These are phyloP conservation scores for Globisporangium yorkense DNA, from an alignment of 352 stramenopile species.

Conservation along the genomic window DNA sequence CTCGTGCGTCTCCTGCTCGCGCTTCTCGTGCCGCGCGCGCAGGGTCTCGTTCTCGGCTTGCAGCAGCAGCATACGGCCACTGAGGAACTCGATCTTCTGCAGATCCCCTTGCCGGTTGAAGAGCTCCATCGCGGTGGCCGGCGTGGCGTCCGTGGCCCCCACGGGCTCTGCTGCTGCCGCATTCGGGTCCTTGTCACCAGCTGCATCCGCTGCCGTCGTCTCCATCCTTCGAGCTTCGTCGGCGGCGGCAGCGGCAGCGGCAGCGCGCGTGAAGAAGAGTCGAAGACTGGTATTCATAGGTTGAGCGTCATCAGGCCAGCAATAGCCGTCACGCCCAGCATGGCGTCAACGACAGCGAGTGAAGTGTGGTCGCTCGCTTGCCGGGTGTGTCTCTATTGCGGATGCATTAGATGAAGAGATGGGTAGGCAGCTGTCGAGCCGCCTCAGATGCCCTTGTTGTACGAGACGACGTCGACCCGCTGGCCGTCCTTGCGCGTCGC, in stretches of 20 bases:
- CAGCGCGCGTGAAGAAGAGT: no score
- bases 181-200: background rate
- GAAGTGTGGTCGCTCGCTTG: no score
- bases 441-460: conserved; percentile 74
- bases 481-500: conserved; percentile 37
- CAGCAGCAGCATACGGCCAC: conserved; percentile 48
- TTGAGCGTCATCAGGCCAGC: no score
- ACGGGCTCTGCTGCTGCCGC: background rate
- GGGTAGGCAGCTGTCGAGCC: background rate
- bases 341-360: background rate
- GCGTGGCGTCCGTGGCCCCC: background rate
- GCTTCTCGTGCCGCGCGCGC: conserved; percentile 74
- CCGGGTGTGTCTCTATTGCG: background rate
- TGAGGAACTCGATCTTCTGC: conserved; percentile 58
- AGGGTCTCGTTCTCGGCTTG: conserved; percentile 78
- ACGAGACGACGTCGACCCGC: conserved; percentile 59
- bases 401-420: background rate
- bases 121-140: conserved; percentile 32
- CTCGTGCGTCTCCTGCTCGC: conserved; percentile 91
- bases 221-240: conserved; percentile 1
- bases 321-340: background rate
- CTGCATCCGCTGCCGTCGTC: background rate
- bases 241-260: background rate
- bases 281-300: no score
- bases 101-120: conserved; percentile 69